Evolutionary conservation across 1,284 basidiomycete genomes (phyloP), one percentile per base, ranked within the genome.

Genomic region (Pseudozyma sp.): DNA sequence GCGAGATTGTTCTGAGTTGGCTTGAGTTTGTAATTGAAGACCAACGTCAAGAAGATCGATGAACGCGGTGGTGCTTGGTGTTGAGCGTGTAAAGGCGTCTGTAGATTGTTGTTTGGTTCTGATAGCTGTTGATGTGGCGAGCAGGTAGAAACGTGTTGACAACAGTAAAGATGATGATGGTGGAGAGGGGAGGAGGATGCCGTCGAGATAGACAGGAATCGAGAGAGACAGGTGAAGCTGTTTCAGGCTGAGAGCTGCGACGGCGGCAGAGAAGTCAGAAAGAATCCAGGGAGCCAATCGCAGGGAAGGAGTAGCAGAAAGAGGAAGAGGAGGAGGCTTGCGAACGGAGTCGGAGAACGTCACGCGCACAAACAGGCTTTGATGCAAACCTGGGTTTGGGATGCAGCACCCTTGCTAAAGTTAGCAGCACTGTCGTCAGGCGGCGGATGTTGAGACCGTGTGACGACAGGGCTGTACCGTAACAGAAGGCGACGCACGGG

Each of bases 351-450:
- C 25, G 25, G 38, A 21, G 43, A 43, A 42, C 31, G 50, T 57
- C 43, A 57, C 43, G 62, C 51, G 58, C 45, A 52, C 36, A 49
- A 51, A 52, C 5, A 56, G 10, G 31, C 34, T 19, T 18, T 18
- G 21, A 35, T 35, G 49, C 21, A 52, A 68, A 68, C 50, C 65
- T 68, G 65, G 65, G 65, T 68, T 25, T 52, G 25, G 43, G 25
- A 31, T 31, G 21, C 16, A 39, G 39, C n/a, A 57, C 53, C 36
- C 50, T 60, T 56, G 50, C 49, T 53, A 49, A 49, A 50, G 51
- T 58, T 48, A 53, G 51, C 55, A 31, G 25, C 25, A 31, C 25
- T 34, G 36, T 38, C 42, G 62, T 49, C 21, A 51, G 18, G 18
- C 10, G 45, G 50, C 58, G 54, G 59, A 59, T 31, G 47, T 36